Evolutionary conservation across 768 basidiomycete species (phyloP).

Genomic region (Mycena venus): DNA sequence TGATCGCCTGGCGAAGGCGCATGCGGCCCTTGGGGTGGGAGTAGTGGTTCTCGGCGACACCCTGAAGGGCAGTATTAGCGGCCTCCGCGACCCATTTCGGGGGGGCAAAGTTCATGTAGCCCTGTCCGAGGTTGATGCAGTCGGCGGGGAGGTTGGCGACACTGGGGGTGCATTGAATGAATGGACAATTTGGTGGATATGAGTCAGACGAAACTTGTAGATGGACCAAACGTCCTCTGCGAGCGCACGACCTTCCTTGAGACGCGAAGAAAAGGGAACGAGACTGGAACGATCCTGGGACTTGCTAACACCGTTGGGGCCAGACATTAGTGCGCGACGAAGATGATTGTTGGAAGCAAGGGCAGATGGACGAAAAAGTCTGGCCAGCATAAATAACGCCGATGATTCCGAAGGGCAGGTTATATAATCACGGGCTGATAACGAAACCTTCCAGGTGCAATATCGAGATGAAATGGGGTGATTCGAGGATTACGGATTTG

Average conservation of each 20-base stretch:
- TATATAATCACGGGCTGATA: not conserved
- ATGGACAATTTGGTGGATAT: slow-evolving; percentile 12
- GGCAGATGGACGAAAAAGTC: not conserved
- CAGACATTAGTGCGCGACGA: slow-evolving; percentile 31
- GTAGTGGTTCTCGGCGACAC: slow-evolving; percentile 84
- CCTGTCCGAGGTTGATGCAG: slow-evolving; percentile 96
- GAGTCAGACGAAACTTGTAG: slow-evolving; percentile 67
- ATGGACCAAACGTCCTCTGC: slow-evolving; percentile 93
- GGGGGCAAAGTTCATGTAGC: slow-evolving; percentile 94
- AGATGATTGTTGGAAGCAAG: slow-evolving; percentile 24
- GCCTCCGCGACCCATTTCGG: slow-evolving; percentile 84
- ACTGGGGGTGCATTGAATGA: slow-evolving; percentile 54
- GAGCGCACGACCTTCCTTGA: slow-evolving; percentile 81
- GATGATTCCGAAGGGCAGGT: not conserved
- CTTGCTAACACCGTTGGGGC: slow-evolving; percentile 30
- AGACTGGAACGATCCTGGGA: slow-evolving; percentile 59
- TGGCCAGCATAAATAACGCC: slow-evolving; percentile 12
- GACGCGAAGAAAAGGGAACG: slow-evolving; percentile 78
- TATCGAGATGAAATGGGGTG: not conserved
- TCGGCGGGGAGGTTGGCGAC: slow-evolving; percentile 90
- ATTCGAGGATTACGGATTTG: not conserved
- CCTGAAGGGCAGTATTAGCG: slow-evolving; percentile 75
- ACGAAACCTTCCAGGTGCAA: not conserved
- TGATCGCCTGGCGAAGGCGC: slow-evolving; percentile 90
- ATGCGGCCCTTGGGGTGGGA: slow-evolving; percentile 92